A percentile compares a stretch with the other conserved stretches of the same genome.
phyloP scores from a whole-genome alignment of 441 rosid species.

The Erodium moschatum region DNA sequence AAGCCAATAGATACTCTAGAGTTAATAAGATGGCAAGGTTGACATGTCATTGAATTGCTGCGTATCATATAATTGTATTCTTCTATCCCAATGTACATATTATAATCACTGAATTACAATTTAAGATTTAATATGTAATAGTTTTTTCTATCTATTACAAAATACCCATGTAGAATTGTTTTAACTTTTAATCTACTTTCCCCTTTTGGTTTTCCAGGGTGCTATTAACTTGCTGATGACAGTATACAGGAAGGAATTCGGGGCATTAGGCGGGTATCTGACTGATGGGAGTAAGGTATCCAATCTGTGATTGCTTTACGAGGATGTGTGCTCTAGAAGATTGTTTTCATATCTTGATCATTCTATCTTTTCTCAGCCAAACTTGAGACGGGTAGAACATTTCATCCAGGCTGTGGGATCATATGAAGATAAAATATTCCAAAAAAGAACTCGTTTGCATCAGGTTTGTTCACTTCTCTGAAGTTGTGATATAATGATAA shows the following conservation, averaged over 20 bases:
- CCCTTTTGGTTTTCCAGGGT: slow-evolving; percentile 41
- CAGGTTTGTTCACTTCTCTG: slow-evolving; percentile 39
- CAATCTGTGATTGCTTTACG: slow-evolving; percentile 12
- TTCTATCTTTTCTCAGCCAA: slow-evolving; percentile 42
- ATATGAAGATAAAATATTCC: slow-evolving; percentile 76
- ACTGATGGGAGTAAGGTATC: slow-evolving; percentile 70
- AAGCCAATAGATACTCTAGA: background rate
- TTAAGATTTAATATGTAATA: background rate
- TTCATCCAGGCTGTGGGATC: slow-evolving; percentile 87
- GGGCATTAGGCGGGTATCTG: slow-evolving; percentile 54
- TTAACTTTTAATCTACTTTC: background rate
- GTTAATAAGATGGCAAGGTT: background rate
- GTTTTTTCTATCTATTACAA: no score
- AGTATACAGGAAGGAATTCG: slow-evolving; percentile 78
- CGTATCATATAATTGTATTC: background rate
- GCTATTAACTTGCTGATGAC: slow-evolving; percentile 82
- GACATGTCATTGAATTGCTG: background rate
- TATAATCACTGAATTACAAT: background rate
- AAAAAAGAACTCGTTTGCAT: slow-evolving; percentile 65
- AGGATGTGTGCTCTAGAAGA: slow-evolving; percentile 14
- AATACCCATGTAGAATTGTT: background rate
- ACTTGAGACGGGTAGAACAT: slow-evolving; percentile 65
- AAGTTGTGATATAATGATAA: slow-evolving; percentile 9
- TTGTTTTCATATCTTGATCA: slow-evolving; percentile 16
- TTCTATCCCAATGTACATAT: background rate